Conservation (phyloP, 139 green algal genomes). For the Spirogloea muscicola region DNA sequence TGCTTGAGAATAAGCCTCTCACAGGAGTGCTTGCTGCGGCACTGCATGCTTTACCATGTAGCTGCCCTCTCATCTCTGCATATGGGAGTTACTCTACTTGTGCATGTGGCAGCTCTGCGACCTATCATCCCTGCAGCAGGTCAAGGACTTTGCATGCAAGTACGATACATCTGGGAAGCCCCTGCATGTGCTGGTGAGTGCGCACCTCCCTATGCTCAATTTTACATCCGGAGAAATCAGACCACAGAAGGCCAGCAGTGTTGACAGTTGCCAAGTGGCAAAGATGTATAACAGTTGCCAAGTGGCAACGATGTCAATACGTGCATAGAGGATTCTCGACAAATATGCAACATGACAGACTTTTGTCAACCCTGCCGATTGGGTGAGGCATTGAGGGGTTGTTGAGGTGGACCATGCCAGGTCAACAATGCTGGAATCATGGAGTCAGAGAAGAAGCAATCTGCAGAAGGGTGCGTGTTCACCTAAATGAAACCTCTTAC, state of each 20-base stretch:
- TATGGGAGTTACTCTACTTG: neutral
- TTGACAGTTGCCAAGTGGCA: no score
- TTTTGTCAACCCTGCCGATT: no score
- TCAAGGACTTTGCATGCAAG: neutral
- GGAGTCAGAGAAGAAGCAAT: constrained; percentile 2
- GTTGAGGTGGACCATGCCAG: no score
- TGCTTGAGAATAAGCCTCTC: no score
- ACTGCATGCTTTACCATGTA: neutral
- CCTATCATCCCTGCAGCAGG: constrained; percentile 3
- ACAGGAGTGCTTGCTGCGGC: neutral
- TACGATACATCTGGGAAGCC: constrained; percentile 8
- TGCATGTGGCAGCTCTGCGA: constrained; percentile 30
- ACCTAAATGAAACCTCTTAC: no score
- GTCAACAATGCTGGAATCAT: constrained; percentile 44
- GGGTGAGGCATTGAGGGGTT: no score
- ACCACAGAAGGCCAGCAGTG: no score
- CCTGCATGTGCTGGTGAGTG: constrained; percentile 40
- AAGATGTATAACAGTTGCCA: no score
- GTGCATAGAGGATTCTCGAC: no score
- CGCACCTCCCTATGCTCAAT: no score
- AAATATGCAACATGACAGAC: no score
- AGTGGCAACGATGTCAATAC: no score
- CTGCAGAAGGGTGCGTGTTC: constrained; percentile 29
- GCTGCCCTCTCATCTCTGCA: neutral
- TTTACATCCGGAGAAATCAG: neutral